phyloP scores from a whole-genome alignment of 805 yeast genomes.

The Scheffersomyces stipitis region DNA sequence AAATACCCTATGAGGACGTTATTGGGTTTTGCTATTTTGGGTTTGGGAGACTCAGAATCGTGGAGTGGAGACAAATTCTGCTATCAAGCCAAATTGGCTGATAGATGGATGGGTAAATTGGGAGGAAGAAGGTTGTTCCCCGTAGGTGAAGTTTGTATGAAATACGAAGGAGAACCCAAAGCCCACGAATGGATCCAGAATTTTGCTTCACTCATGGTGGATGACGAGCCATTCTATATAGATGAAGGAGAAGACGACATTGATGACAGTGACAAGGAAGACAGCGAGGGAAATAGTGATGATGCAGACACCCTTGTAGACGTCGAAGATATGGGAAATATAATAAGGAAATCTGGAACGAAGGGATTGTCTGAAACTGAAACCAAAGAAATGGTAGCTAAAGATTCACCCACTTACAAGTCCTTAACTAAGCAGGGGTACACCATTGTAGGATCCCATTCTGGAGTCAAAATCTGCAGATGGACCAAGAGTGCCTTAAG shows the following conservation, averaged over 20 bases:
- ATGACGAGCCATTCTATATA: conserved; percentile 63
- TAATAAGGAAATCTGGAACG: conserved; percentile 42
- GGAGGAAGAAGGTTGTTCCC: conserved; percentile 90
- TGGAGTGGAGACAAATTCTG: conserved; percentile 79
- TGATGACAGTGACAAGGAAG: conserved; percentile 50
- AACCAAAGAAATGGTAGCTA: conserved; percentile 82
- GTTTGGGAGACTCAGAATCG: conserved; percentile 83
- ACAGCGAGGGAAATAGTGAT: conserved; percentile 30
- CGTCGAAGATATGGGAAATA: conserved; percentile 83
- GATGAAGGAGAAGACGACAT: conserved; percentile 60
- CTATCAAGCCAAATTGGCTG: conserved; percentile 77
- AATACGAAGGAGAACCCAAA: conserved; percentile 58
- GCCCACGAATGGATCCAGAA: conserved; percentile 67
- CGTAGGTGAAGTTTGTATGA: conserved; percentile 79
- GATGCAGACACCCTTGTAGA: conserved; percentile 59
- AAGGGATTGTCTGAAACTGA: conserved; percentile 11
- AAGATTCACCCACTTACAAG: conserved; percentile 83
- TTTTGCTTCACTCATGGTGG: conserved; percentile 60
- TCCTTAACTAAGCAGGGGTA: conserved; percentile 92
- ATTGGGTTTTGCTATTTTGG: conserved; percentile 81
- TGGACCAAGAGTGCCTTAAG: conserved; percentile 95
- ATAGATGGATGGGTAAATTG: conserved; percentile 70
- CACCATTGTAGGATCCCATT: conserved; percentile 88
- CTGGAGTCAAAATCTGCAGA: conserved; percentile 92
- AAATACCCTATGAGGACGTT: conserved; percentile 70